Percentiles rank a stretch among this genome's conserved stretches.
phyloP scores from a whole-genome alignment of 208 protist genomes.

The Wallacemonas sp. region DNA sequence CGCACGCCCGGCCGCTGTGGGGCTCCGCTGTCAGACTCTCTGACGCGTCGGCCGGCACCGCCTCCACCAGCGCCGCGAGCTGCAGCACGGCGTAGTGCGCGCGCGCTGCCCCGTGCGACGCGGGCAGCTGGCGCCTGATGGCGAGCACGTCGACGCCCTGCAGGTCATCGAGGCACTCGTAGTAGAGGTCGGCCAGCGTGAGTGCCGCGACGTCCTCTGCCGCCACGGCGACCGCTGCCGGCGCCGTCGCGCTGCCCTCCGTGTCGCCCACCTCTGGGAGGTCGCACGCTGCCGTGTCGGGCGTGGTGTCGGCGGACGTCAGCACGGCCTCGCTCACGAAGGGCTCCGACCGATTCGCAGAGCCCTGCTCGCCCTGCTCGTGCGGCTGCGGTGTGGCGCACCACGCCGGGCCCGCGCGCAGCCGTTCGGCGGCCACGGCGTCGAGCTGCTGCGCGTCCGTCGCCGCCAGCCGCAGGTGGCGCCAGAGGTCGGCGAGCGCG shows the following conservation, averaged over 20 bases:
- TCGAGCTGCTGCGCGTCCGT: not conserved
- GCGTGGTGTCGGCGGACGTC: too few species aligned
- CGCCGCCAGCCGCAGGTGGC: not conserved
- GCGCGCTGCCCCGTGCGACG: too few species aligned
- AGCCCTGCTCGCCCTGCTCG: too few species aligned
- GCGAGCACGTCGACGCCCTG: not conserved
- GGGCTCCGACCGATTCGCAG: too few species aligned
- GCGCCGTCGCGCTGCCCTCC: too few species aligned
- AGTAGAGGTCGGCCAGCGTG: not conserved
- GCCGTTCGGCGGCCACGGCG: not conserved
- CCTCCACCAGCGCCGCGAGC: slow-evolving; percentile 23
- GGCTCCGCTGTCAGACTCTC: not conserved
- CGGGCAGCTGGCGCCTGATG: not conserved
- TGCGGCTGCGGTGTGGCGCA: too few species aligned
- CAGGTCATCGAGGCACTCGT: not conserved
- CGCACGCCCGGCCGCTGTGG: not conserved
- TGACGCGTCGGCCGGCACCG: not conserved
- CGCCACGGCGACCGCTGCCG: not conserved
- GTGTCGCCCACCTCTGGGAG: too few species aligned
- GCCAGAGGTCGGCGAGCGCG: not conserved
- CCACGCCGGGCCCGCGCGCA: not conserved
- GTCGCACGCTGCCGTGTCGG: too few species aligned
- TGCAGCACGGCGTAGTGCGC: slow-evolving; percentile 26
- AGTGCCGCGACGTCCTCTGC: not conserved
- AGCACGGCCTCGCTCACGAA: too few species aligned